phyloP scores from a whole-genome alignment of 805 yeast genomes.

The Clavispora fructus region DNA sequence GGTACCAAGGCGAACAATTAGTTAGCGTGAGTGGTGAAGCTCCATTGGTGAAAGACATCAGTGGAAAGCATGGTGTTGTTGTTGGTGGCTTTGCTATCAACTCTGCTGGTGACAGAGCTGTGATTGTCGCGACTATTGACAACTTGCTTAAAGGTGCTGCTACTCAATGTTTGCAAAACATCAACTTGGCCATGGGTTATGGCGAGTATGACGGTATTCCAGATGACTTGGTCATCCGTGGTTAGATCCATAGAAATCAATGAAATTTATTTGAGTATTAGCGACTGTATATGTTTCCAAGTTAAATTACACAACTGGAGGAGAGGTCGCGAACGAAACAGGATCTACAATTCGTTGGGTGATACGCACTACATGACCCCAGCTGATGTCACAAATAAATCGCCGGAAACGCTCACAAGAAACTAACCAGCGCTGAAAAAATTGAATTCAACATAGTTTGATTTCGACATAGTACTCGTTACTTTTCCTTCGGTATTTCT shows the following conservation, averaged over 20 bases:
- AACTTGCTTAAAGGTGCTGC: slow-evolving; percentile 97
- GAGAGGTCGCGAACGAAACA: too few relatives aligned
- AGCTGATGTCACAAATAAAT: too few relatives aligned
- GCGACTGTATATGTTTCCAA: too few relatives aligned
- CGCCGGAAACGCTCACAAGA: too few relatives aligned
- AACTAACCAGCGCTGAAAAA: too few relatives aligned
- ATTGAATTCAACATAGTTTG: too few relatives aligned
- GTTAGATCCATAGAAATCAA: not conserved
- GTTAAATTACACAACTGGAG: too few relatives aligned
- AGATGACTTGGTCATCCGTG: slow-evolving; percentile 36
- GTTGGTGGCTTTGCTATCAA: slow-evolving; percentile 96
- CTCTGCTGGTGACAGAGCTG: slow-evolving; percentile 83
- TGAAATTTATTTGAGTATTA: too few relatives aligned
- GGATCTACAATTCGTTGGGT: too few relatives aligned
- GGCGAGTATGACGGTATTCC: slow-evolving; percentile 97
- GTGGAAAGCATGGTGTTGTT: slow-evolving; percentile 92
- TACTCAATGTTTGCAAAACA: slow-evolving; percentile 95
- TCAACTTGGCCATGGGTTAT: slow-evolving; percentile 83
- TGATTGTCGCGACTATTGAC: slow-evolving; percentile 91
- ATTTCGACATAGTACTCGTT: too few relatives aligned
- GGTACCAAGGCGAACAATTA: slow-evolving; percentile 81
- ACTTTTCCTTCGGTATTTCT: too few relatives aligned
- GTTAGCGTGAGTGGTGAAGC: slow-evolving; percentile 86
- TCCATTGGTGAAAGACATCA: slow-evolving; percentile 85
- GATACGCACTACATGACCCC: too few relatives aligned